Evolutionary conservation across 2,329 filamentous ascomycete species (phyloP).

Genomic region (Colletotrichum destructivum): DNA sequence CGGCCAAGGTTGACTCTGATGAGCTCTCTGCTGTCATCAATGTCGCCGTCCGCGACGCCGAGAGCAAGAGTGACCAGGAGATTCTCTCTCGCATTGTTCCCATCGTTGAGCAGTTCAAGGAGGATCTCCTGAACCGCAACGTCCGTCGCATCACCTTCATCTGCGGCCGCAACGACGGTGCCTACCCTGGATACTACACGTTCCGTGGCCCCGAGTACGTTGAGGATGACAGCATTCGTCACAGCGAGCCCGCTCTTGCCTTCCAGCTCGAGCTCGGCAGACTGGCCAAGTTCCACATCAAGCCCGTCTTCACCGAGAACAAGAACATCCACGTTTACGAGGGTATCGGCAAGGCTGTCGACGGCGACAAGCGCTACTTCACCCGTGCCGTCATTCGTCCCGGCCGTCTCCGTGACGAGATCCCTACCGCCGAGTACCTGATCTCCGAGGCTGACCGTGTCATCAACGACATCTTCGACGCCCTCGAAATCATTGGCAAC

Average conservation of each 20-base stretch:
- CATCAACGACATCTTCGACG: constrained; percentile 98
- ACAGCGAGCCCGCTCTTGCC: constrained; percentile 94
- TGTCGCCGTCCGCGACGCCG: constrained; percentile 89
- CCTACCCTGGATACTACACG: constrained; percentile 97
- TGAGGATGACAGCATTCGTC: constrained; percentile 96
- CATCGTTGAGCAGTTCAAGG: constrained; percentile 85
- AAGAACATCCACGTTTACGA: constrained; percentile 99
- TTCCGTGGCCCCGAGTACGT: constrained; percentile 93
- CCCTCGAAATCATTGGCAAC: constrained; percentile 98
- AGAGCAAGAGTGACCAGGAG: constrained; percentile 86
- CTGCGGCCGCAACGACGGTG: constrained; percentile 93
- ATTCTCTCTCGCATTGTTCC: constrained; percentile 81
- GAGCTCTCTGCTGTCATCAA: constrained; percentile 95
- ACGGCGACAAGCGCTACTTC: constrained; percentile 99
- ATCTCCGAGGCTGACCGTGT: constrained; percentile 97
- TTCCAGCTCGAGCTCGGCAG: constrained; percentile 98
- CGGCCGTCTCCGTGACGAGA: constrained; percentile 94
- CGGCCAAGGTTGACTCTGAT: constrained; percentile 72
- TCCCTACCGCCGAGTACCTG: constrained; percentile 98
- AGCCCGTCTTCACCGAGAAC: constrained; percentile 98
- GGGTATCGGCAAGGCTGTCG: constrained; percentile 92
- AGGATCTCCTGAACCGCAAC: constrained; percentile 84
- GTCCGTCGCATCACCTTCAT: constrained; percentile 96
- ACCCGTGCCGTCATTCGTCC: constrained; percentile 95
- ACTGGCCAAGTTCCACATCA: constrained; percentile 97